Conservation (phyloP, 192 early-diverging fungal species). For the Podila epicladia region DNA sequence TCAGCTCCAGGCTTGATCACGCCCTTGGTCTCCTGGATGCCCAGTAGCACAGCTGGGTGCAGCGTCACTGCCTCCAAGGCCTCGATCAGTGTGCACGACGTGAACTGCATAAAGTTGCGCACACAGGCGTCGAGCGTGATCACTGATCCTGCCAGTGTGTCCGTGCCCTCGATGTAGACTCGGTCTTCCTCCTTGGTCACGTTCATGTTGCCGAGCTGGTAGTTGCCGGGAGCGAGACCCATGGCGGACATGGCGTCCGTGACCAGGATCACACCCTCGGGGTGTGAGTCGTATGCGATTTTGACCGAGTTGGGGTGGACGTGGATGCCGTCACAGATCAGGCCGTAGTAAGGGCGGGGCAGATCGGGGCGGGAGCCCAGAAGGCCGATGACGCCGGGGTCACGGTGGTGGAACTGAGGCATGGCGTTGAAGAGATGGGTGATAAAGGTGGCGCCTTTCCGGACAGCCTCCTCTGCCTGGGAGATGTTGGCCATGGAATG, state of each 20-base stretch:
- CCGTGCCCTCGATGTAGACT: constrained; percentile 79
- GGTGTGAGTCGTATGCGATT: constrained; percentile 85
- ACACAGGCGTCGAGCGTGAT: constrained; percentile 78
- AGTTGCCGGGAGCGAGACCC: constrained; percentile 74
- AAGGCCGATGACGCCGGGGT: constrained; percentile 83
- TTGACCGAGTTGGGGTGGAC: constrained; percentile 84
- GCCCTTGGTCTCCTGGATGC: constrained; percentile 77
- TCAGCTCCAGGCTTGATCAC: constrained; percentile 77
- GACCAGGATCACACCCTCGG: constrained; percentile 78
- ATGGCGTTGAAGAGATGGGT: constrained; percentile 91
- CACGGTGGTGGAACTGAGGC: constrained; percentile 89
- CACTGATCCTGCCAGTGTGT: constrained; percentile 78
- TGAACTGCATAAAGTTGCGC: constrained; percentile 81
- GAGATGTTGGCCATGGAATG: constrained; percentile 74
- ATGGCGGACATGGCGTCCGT: constrained; percentile 85
- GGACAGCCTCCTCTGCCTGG: constrained; percentile 68
- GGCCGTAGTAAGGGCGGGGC: constrained; percentile 81
- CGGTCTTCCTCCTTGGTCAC: constrained; percentile 69
- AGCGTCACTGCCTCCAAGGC: constrained; percentile 84
- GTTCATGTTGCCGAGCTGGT: constrained; percentile 75
- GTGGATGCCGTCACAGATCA: constrained; percentile 88
- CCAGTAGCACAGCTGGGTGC: constrained; percentile 79
- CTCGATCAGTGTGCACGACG: constrained; percentile 78
- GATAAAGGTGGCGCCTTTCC: constrained; percentile 73
- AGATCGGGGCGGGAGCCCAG: constrained; percentile 65